Conservation (phyloP, 768 basidiomycete species). For the Panaeolus papilionaceus region DNA sequence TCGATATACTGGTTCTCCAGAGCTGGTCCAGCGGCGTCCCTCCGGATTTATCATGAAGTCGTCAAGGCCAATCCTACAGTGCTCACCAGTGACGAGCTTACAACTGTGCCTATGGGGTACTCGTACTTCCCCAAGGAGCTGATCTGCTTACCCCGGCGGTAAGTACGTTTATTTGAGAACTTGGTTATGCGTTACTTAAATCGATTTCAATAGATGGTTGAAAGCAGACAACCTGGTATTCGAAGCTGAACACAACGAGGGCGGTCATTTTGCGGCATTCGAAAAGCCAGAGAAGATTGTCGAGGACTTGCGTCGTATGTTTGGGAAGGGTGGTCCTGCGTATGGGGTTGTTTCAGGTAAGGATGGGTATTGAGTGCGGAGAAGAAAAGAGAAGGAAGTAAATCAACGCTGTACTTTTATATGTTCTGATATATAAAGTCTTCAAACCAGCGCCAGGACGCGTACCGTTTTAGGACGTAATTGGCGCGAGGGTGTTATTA, state of each 20-base stretch:
- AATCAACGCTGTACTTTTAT: too few relatives aligned
- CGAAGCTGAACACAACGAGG: slow-evolving; percentile 39
- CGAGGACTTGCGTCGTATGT: slow-evolving; percentile 51
- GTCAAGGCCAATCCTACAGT: slow-evolving; percentile 53
- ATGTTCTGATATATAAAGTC: too few relatives aligned
- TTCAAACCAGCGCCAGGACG: too few relatives aligned
- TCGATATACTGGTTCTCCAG: slow-evolving; percentile 67
- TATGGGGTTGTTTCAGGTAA: slow-evolving; percentile 28
- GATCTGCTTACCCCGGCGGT: slow-evolving; percentile 29
- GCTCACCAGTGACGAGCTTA: slow-evolving; percentile 38
- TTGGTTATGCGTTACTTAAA: not conserved
- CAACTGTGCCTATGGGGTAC: slow-evolving; percentile 49
- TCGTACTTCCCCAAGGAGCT: slow-evolving; percentile 57
- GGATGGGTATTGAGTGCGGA: not conserved
- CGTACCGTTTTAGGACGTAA: too few relatives aligned
- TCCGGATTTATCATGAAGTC: slow-evolving; percentile 63
- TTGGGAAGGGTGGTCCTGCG: slow-evolving; percentile 38
- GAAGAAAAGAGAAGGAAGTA: too few relatives aligned
- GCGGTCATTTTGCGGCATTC: slow-evolving; percentile 54
- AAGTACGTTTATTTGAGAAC: slow-evolving; percentile 11
- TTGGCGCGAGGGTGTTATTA: too few relatives aligned
- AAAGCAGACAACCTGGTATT: slow-evolving; percentile 42
- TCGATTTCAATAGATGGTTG: slow-evolving; percentile 20
- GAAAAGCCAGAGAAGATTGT: slow-evolving; percentile 39
- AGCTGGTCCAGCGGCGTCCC: slow-evolving; percentile 60